These are phyloP conservation scores for Gloeostereum incarnatum DNA, from an alignment of 768 basidiomycete genomes.

Conservation along the genomic window DNA sequence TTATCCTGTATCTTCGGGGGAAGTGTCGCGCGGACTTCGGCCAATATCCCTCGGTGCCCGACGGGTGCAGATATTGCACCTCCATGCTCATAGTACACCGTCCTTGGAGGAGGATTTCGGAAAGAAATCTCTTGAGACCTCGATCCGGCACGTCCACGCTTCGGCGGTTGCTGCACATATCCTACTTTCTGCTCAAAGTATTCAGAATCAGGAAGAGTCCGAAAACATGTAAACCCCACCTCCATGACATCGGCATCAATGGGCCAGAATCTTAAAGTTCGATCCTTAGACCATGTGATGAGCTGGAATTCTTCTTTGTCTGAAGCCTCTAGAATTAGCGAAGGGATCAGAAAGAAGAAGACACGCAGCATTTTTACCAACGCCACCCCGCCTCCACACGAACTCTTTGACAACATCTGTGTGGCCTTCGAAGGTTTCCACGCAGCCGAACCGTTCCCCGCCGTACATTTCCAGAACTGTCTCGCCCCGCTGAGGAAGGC, in stretches of 20 bases:
- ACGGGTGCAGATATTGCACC: conserved; percentile 69
- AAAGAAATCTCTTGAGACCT: conserved; percentile 34
- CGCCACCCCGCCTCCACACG: conserved; percentile 82
- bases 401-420: conserved; percentile 95
- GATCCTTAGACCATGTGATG: conserved; percentile 76
- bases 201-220: conserved; percentile 5
- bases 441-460: conserved; percentile 28
- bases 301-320: conserved; percentile 46
- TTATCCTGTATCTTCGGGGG: conserved; percentile 17
- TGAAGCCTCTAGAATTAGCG: conserved; percentile 7
- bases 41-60: conserved; percentile 56
- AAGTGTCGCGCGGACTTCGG: conserved; percentile 56
- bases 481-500: conserved; percentile 82
- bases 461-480: conserved; percentile 81
- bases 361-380: neutral
- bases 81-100: conserved; percentile 31
- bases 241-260: conserved; percentile 62
- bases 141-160: conserved; percentile 8
- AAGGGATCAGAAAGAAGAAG: neutral
- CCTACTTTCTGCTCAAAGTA: conserved; percentile 37
- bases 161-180: conserved; percentile 19
- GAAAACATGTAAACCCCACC: conserved; percentile 23
- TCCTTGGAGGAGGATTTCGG: conserved; percentile 39
- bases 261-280: conserved; percentile 88
- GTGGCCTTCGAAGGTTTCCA: conserved; percentile 81